A percentile compares a stretch with the other conserved stretches of the same genome.
These are phyloP conservation scores for Prunus armeniaca DNA, from an alignment of 306 rosid species.

Conservation along the genomic window DNA sequence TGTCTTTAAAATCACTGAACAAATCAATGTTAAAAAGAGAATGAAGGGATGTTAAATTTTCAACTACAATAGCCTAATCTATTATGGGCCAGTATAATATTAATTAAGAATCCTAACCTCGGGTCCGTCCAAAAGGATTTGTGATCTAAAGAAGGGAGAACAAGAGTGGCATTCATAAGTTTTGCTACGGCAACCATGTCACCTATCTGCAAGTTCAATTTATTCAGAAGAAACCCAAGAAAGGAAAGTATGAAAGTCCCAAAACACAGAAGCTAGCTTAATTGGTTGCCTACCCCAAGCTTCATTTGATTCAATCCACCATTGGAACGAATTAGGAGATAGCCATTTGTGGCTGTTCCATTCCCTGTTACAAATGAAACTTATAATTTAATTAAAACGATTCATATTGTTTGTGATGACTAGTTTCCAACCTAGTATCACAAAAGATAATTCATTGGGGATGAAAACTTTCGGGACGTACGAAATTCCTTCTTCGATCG, in stretches of 20 bases:
- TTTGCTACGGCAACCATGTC: slow-evolving; percentile 77
- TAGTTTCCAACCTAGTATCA: not conserved
- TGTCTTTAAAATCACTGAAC: slow-evolving; percentile 55
- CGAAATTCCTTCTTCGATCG: slow-evolving; percentile 23
- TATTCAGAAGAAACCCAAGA: not conserved
- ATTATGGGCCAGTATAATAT: too few relatives aligned
- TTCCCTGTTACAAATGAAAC: slow-evolving; percentile 23
- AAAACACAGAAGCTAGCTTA: not conserved
- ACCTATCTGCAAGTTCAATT: slow-evolving; percentile 47
- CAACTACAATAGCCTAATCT: not conserved
- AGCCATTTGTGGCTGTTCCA: slow-evolving; percentile 51
- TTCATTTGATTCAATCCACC: slow-evolving; percentile 88
- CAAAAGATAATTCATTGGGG: not conserved
- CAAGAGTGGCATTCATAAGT: slow-evolving; percentile 64
- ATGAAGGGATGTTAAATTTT: not conserved
- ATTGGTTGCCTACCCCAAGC: slow-evolving; percentile 40
- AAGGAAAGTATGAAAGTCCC: not conserved
- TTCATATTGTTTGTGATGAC: not conserved
- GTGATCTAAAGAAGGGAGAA: slow-evolving; percentile 69
- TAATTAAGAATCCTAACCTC: slow-evolving; percentile 36
- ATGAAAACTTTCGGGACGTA: slow-evolving; percentile 17
- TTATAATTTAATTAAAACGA: not conserved
- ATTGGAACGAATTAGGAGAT: slow-evolving; percentile 47
- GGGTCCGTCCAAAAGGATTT: slow-evolving; percentile 64
- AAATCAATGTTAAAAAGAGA: not conserved